These are phyloP conservation scores for Fremontodendron californicum DNA, from an alignment of 345 rosid genomes.

Conservation along the genomic window DNA sequence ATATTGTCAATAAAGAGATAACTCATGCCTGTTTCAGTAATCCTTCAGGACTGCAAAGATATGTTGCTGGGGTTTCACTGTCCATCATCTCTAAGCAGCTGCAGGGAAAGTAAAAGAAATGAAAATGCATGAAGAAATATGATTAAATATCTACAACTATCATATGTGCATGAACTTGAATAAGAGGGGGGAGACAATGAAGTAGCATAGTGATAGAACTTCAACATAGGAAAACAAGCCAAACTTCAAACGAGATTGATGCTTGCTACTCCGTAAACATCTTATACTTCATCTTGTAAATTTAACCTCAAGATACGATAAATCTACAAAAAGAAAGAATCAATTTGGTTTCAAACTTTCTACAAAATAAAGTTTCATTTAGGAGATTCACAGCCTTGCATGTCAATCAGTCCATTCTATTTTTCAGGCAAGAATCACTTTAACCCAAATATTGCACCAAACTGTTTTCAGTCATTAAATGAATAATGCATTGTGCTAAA, in stretches of 20 bases:
- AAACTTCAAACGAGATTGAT: background rate
- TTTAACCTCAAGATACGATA: background rate
- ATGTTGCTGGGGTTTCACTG: slow-evolving; percentile 51
- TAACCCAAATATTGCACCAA: background rate
- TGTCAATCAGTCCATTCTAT: background rate
- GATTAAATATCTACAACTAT: background rate
- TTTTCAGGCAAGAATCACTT: background rate
- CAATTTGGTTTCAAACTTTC: background rate
- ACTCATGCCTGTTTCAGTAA: slow-evolving; percentile 45
- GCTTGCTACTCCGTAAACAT: background rate
- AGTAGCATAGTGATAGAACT: background rate
- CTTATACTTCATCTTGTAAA: background rate
- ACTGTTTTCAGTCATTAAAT: background rate
- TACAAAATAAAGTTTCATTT: background rate
- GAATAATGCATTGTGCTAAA: background rate
- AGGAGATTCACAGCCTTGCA: background rate
- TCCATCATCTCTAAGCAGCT: slow-evolving; percentile 67
- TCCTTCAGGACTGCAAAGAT: slow-evolving; percentile 68
- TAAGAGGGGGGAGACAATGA: background rate
- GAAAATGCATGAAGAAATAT: background rate
- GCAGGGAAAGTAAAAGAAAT: background rate
- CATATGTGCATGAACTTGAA: background rate
- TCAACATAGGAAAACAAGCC: background rate
- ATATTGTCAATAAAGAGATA: background rate
- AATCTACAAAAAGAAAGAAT: background rate